Evolutionary conservation across 495 filamentous ascomycete genomes (phyloP).

Genomic region (Penicillium daleae): DNA sequence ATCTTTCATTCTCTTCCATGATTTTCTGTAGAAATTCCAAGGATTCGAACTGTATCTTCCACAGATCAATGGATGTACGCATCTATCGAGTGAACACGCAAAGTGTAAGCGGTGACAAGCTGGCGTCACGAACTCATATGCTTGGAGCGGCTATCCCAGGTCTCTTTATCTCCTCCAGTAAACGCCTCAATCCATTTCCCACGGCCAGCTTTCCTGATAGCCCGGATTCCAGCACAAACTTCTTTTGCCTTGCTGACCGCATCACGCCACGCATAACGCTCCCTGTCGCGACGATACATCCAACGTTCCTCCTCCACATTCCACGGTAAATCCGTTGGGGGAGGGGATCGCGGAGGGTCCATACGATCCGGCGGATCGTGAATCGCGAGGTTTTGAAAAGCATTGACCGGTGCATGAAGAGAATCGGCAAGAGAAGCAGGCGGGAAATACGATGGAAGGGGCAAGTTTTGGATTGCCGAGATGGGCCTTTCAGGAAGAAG

Average conservation of each 20-base stretch:
- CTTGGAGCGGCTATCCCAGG: neutral
- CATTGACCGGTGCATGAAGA: constrained; percentile 5
- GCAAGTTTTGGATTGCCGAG: neutral
- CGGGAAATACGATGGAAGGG: neutral
- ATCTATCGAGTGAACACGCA: neutral
- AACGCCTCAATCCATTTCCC: constrained; percentile 47
- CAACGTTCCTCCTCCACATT: constrained; percentile 39
- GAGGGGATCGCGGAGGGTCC: neutral
- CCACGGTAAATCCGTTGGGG: constrained; percentile 28
- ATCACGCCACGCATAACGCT: constrained; percentile 30
- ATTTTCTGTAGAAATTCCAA: neutral
- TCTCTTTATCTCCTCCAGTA: constrained; percentile 29
- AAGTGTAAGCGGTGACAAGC: neutral
- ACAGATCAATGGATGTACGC: neutral
- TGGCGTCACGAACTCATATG: neutral
- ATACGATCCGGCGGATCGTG: neutral
- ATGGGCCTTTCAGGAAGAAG: neutral
- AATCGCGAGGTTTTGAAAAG: neutral
- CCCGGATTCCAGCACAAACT: constrained; percentile 35
- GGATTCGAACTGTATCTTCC: neutral
- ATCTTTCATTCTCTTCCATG: neutral
- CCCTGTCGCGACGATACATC: constrained; percentile 33
- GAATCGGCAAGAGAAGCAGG: neutral
- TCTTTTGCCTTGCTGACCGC: constrained; percentile 26
- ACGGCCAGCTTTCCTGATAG: constrained; percentile 29